These are phyloP conservation scores for Davidsoniella australis DNA, from an alignment of 2,329 filamentous ascomycete genomes.

Conservation along the genomic window DNA sequence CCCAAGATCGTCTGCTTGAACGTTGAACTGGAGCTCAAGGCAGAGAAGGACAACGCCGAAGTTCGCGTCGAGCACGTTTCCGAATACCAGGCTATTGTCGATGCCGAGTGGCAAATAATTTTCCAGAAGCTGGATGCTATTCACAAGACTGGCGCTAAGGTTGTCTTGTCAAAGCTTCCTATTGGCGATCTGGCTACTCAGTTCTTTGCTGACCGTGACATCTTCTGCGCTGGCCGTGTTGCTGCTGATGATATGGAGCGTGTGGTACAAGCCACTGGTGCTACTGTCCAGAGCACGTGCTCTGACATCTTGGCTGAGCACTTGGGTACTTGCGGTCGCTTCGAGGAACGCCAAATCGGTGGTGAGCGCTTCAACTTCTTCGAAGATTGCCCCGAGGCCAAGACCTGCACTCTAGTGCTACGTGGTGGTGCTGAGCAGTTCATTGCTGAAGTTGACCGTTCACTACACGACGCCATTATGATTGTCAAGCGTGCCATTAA, in stretches of 20 bases:
- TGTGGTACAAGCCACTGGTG: slow-evolving; percentile 85
- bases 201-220: slow-evolving; percentile 92
- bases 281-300: slow-evolving; percentile 85
- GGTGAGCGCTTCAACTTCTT: slow-evolving; percentile 98
- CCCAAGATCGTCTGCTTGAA: slow-evolving; percentile 96
- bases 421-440: slow-evolving; percentile 97
- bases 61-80: slow-evolving; percentile 95
- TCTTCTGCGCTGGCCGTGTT: slow-evolving; percentile 95
- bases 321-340: slow-evolving; percentile 74
- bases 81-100: slow-evolving; percentile 97
- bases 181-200: slow-evolving; percentile 96
- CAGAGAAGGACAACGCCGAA: slow-evolving; percentile 97
- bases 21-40: slow-evolving; percentile 95
- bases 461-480: slow-evolving; percentile 98
- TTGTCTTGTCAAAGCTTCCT: slow-evolving; percentile 89
- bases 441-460: slow-evolving; percentile 95
- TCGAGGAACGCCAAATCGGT: slow-evolving; percentile 94
- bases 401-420: slow-evolving; percentile 91
- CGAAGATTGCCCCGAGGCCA: slow-evolving; percentile 83
- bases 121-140: slow-evolving; percentile 97
- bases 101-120: slow-evolving; percentile 99
- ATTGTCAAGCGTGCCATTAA: slow-evolving; percentile 96
- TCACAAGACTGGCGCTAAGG: slow-evolving; percentile 87
- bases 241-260: slow-evolving; percentile 85
- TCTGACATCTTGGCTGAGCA: slow-evolving; percentile 82